Evolutionary conservation across 345 rosid genomes (phyloP).

Genomic region (Sisymbrium altissimum): DNA sequence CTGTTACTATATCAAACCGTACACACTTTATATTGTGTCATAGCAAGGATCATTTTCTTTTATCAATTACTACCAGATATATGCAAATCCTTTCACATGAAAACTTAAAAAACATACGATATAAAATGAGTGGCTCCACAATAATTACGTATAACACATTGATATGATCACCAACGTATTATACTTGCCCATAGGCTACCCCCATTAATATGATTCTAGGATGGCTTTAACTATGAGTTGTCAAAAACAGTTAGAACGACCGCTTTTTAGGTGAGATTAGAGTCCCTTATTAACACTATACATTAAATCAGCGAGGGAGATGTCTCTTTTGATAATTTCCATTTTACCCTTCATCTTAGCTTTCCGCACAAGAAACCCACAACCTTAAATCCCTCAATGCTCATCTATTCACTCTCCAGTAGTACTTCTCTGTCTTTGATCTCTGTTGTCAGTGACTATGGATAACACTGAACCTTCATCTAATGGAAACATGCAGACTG

Average conservation of each 20-base stretch:
- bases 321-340: background rate
- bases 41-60: background rate
- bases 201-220: background rate
- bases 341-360: background rate
- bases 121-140: background rate
- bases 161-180: background rate
- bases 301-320: conserved; percentile 22
- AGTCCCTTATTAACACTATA: background rate
- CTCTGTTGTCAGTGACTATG: conserved; percentile 4
- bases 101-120: background rate
- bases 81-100: background rate
- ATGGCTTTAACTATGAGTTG: conserved; percentile 18
- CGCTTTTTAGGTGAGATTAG: conserved; percentile 13
- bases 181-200: background rate
- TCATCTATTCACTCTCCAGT: background rate
- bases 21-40: background rate
- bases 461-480: background rate
- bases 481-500: background rate
- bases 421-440: background rate
- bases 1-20: background rate
- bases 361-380: conserved; percentile 6
- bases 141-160: background rate
- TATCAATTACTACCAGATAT: background rate
- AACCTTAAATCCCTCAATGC: background rate
- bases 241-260: conserved; percentile 18